Conservation (phyloP, 164 flowering plant genomes). For the Akebia trifoliata region DNA sequence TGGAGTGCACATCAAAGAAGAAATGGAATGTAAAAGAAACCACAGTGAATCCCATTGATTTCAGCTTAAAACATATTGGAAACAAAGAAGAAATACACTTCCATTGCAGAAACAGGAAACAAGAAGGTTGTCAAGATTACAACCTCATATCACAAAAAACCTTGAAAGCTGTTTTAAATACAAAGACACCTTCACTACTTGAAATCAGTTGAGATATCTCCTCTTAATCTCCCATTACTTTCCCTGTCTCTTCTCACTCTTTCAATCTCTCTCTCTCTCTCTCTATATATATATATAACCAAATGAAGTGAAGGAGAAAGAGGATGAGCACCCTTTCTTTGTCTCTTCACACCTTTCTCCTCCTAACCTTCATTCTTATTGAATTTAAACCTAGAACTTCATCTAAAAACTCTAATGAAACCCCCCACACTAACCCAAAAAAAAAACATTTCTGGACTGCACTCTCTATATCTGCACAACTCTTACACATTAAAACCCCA, state of each 20-base stretch:
- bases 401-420: conserved; percentile 1
- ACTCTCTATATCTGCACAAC: conserved; percentile 47
- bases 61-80: neutral
- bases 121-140: conserved; percentile 5
- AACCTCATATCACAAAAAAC: conserved; percentile 2
- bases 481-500: conserved; percentile 22
- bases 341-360: conserved; percentile 96
- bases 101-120: neutral
- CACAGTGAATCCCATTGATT: neutral
- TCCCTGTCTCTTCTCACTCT: neutral
- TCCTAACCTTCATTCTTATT: conserved; percentile 34
- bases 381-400: conserved; percentile 4
- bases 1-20: no score
- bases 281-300: conserved; percentile 5
- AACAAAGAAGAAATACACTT: neutral
- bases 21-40: neutral
- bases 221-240: neutral
- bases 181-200: conserved; percentile 4
- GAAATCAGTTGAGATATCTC: neutral
- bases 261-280: neutral
- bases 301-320: conserved; percentile 59
- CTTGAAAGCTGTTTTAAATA: conserved; percentile 5
- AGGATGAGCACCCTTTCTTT: conserved; percentile 82
- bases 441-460: conserved; percentile 24
- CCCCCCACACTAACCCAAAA: conserved; percentile 16